Evolutionary conservation across 73 alveolate species (phyloP).

Genomic region (Tetrahymena borealis): DNA sequence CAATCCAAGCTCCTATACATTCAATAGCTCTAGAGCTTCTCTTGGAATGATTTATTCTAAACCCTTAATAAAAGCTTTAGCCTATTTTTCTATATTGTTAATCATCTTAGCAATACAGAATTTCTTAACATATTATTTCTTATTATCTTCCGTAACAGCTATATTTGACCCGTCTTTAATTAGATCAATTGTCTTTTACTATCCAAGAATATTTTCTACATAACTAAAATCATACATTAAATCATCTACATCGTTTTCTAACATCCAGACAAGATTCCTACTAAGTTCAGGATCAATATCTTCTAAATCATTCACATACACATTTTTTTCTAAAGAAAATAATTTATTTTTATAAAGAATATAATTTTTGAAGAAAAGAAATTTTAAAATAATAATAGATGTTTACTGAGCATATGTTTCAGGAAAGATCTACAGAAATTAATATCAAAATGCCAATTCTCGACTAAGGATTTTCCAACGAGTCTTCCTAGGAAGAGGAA

Average conservation of each 20-base stretch:
- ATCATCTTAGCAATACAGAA: slow-evolving; percentile 60
- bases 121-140: slow-evolving; percentile 64
- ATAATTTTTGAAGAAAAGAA: slow-evolving; percentile 14
- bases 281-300: slow-evolving; percentile 77
- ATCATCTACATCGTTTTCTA: slow-evolving; percentile 61
- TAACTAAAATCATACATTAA: slow-evolving; percentile 22
- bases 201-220: slow-evolving; percentile 69
- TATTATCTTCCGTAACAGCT: slow-evolving; percentile 69
- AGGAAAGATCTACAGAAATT: slow-evolving; percentile 92
- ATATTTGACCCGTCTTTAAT: slow-evolving; percentile 70
- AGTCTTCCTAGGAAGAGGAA: slow-evolving; percentile 98
- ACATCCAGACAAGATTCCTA: slow-evolving; percentile 61
- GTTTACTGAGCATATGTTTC: slow-evolving; percentile 94
- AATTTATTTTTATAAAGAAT: neutral
- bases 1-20: slow-evolving; percentile 18
- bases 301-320: slow-evolving; percentile 61
- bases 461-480: slow-evolving; percentile 91
- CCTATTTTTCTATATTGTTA: slow-evolving; percentile 56
- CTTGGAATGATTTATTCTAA: slow-evolving; percentile 75
- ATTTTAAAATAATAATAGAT: slow-evolving; percentile 7
- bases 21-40: slow-evolving; percentile 64
- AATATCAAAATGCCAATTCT: slow-evolving; percentile 86
- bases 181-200: slow-evolving; percentile 61
- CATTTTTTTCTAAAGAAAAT: neutral
- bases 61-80: slow-evolving; percentile 73